Base-by-base conservation (phyloP, 768 basidiomycete species). In the Amanita exitialis region DNA sequence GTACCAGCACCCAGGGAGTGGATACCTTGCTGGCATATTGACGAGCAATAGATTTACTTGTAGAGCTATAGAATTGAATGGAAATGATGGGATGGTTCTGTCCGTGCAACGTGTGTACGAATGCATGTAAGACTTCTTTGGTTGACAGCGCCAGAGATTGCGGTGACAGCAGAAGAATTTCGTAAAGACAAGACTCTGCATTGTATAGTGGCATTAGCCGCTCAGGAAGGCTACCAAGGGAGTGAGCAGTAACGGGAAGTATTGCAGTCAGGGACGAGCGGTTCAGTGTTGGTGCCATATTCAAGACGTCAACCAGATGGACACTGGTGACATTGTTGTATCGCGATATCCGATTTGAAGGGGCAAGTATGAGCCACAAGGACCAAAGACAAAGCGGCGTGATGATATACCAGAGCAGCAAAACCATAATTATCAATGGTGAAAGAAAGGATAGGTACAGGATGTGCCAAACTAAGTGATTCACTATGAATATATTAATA, bases 1-100 rank as follows among this genome's bases (percentile, higher is more conserved):
- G 64, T 6, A 84, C 46, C 10, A 86, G 69, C 7, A 77, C 58
- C 71, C 76, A 77, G 21, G 73, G 68, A 0, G 77, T 74, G 10
- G 71, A 64, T 21, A 69, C 64, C 25, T 67, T 69, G 4, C 66
- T 56, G 27, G 70, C 65, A 21, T 34, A 42, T n/a, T 30, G 21
- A 64, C 61, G 21, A 63, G 61, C n/a, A 82, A 53, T 34, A 63
- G 57, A 20, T 57, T 70, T 35, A 50, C 49, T 50, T 44, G 55
- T 35, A 44, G 59, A 52, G 59, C 60, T 23, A 57, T 28, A 28
- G 55, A 56, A 38, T 47, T 57, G 30, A 48, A 52, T 57, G 66
- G 69, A 9, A 67, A 60, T 28, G 63, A 57, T 6, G 80, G 50
- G 15, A 70, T 67, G 39, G 8, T 30, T 30, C 16, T 42, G 41